Base-by-base conservation (phyloP, 345 rosid genomes). In the Eucalyptus caleyi region DNA sequence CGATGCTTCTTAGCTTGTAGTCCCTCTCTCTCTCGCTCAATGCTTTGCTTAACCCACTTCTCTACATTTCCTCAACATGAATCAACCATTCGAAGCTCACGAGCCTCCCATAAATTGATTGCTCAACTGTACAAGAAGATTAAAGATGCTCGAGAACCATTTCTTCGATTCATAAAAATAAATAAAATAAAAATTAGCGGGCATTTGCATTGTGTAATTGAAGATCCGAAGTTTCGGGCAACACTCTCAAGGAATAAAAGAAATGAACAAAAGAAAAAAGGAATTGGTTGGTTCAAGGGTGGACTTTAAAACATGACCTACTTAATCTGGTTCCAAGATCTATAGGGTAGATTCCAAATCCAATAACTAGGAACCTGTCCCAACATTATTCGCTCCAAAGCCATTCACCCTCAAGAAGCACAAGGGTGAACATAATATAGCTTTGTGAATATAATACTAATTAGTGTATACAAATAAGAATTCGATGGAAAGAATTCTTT, bases 251-350 rank as follows among this genome's bases (percentile, higher is more conserved):
- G 45, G 14, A 5, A 34, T 69, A 3, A 19, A 72, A 32, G 11
- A 34, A 34, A 3, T 14, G 23, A 69, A 18, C 18, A 16, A 67
- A 69, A 69, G 3, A 9, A 37, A 37, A 37, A 10, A 19, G 2
- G 83, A 37, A 37, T 37, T 37, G 27, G 27, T 16, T 16, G 21
- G 21, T 62, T 62, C 9, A 13, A 6, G 4, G 7, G 69, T 62
- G 13, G 32, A 14, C 16, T 8, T 30, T 13, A 30, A 1, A 62
- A 62, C 34, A 3, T 0, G 34, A 62, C 16, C 12, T 2, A 18
- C 19, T 3, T 0, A 0, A 6, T 65, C 6, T 3, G 0, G 7
- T 4, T 67, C 11, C 1, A 18, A 34, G 7, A 24, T 21, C 1
- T 11, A 11, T 0, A 6, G 5, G 6, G 27, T 21, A 77, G 3